phyloP scores from a whole-genome alignment of 129 eudicot species.

The Centaurea solstitialis region DNA sequence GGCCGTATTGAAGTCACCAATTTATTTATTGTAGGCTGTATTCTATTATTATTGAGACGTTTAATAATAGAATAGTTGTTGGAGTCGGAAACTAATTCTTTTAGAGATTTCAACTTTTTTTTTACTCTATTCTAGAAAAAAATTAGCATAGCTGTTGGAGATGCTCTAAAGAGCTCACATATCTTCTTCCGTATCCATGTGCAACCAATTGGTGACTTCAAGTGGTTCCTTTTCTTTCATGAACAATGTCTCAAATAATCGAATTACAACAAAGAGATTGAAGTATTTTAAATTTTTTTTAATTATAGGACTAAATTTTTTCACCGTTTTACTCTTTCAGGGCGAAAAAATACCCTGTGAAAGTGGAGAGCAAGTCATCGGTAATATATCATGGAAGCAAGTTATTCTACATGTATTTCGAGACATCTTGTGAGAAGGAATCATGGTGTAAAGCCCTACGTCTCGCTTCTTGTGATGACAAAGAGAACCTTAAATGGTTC shows the following conservation, averaged over 20 bases:
- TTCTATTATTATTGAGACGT: no score
- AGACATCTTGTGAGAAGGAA: slow-evolving; percentile 88
- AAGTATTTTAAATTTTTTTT: neutral
- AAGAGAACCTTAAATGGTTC: slow-evolving; percentile 59
- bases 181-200: no score
- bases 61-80: no score
- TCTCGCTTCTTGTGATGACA: slow-evolving; percentile 66
- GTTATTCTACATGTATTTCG: slow-evolving; percentile 65
- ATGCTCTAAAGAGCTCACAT: no score
- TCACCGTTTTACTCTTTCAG: slow-evolving; percentile 39
- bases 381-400: slow-evolving; percentile 64
- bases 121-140: no score
- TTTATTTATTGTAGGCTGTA: no score
- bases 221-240: neutral
- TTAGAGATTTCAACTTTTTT: no score
- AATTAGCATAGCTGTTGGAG: no score
- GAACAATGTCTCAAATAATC: neutral
- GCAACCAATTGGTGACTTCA: neutral
- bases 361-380: slow-evolving; percentile 72
- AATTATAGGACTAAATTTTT: neutral
- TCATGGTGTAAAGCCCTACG: slow-evolving; percentile 97
- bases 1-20: no score
- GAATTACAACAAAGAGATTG: neutral
- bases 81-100: no score
- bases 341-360: slow-evolving; percentile 90